Conservation (phyloP, 768 basidiomycete genomes). For the Panus rudis region DNA sequence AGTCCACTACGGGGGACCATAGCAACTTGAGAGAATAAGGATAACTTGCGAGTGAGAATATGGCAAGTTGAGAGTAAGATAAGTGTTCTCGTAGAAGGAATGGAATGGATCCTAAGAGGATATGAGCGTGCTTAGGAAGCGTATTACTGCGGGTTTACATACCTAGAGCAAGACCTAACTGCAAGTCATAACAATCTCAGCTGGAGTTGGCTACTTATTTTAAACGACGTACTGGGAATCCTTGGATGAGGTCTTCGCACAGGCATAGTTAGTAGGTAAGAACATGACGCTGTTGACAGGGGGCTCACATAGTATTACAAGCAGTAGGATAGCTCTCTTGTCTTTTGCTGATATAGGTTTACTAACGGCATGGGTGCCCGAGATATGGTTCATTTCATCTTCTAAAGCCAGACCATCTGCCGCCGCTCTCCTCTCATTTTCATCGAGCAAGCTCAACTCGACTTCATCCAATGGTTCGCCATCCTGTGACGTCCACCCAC, state of each 20-base stretch:
- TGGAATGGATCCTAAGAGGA: constrained; percentile 75
- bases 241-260: constrained; percentile 53
- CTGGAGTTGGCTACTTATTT: neutral
- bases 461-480: constrained; percentile 38
- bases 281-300: neutral
- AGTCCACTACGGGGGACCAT: constrained; percentile 97
- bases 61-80: constrained; percentile 93
- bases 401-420: constrained; percentile 35
- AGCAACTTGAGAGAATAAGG: constrained; percentile 95
- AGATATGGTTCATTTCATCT: constrained; percentile 25
- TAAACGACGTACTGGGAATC: constrained; percentile 22
- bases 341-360: constrained; percentile 67
- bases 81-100: constrained; percentile 93
- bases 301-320: constrained; percentile 81
- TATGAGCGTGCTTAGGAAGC: constrained; percentile 4
- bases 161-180: constrained; percentile 90
- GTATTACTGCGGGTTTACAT: constrained; percentile 13
- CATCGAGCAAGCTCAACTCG: constrained; percentile 54
- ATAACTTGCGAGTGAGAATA: constrained; percentile 89
- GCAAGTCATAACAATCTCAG: neutral
- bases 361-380: constrained; percentile 20
- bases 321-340: constrained; percentile 74
- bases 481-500: constrained; percentile 12
- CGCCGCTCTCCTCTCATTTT: constrained; percentile 45
- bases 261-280: constrained; percentile 1